A percentile compares a stretch with the other conserved stretches of the same genome.
Conservation (phyloP, 495 filamentous ascomycete species). For the Mytilinidion resinicola region DNA sequence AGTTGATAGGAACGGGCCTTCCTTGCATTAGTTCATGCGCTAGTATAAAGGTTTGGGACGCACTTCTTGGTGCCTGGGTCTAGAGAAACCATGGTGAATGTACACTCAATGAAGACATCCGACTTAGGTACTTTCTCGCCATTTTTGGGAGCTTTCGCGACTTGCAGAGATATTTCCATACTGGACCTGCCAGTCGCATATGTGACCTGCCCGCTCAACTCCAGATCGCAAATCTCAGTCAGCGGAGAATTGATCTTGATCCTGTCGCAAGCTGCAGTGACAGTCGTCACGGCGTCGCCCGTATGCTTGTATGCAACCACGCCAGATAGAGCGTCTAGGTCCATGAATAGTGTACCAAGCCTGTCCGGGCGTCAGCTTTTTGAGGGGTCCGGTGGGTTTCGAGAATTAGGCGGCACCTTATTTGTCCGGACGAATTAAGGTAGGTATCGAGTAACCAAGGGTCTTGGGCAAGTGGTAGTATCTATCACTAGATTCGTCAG, state of each 20-base stretch:
- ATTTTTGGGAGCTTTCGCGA: constrained; percentile 54
- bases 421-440: constrained; percentile 59
- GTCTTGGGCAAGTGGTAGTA: constrained; percentile 60
- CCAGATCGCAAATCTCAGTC: constrained; percentile 73
- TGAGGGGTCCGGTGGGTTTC: not conserved
- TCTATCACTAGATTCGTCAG: constrained; percentile 38
- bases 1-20: constrained; percentile 51
- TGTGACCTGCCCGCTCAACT: constrained; percentile 72
- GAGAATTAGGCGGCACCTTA: constrained; percentile 27
- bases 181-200: constrained; percentile 74
- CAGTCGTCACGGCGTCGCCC: constrained; percentile 66
- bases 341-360: constrained; percentile 70
- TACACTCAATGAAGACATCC: constrained; percentile 70
- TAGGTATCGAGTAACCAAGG: constrained; percentile 67
- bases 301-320: constrained; percentile 80
- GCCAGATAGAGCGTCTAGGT: constrained; percentile 75
- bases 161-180: constrained; percentile 74
- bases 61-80: constrained; percentile 64
- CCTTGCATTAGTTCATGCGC: not conserved
- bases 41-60: not conserved
- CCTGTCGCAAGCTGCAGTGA: constrained; percentile 75
- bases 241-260: constrained; percentile 70
- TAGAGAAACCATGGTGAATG: constrained; percentile 80
- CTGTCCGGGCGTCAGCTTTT: constrained; percentile 13
- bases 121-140: constrained; percentile 55